These are phyloP conservation scores for Cucurbitaria berberidis DNA, from an alignment of 2,329 filamentous ascomycete species.

Conservation along the genomic window DNA sequence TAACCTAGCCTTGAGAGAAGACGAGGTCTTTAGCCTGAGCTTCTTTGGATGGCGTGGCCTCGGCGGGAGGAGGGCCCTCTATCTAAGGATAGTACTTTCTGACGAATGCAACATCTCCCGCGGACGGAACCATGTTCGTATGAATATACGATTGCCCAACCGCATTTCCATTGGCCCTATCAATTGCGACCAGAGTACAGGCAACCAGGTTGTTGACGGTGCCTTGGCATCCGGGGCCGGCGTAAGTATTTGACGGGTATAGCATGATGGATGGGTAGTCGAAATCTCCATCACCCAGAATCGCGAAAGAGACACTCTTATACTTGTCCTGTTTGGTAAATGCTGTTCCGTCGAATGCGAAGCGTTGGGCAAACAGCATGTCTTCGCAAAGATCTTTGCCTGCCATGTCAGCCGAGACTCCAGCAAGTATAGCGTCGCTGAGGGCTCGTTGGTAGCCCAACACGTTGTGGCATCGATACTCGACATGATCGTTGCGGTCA, in stretches of 20 bases:
- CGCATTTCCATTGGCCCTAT: not conserved
- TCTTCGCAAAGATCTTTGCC: not conserved
- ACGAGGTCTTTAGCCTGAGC: not conserved
- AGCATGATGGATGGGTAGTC: slow-evolving; percentile 7
- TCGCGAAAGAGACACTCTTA: not conserved
- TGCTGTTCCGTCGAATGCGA: not conserved
- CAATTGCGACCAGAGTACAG: not conserved
- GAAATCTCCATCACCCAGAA: not conserved
- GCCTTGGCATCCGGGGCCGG: not conserved
- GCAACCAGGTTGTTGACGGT: not conserved
- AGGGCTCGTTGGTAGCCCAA: not conserved
- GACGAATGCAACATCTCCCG: slow-evolving; percentile 2
- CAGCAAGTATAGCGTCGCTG: not conserved
- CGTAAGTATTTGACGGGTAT: not conserved
- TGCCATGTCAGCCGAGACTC: not conserved
- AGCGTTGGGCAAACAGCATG: not conserved
- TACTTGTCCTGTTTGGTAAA: slow-evolving; percentile 1
- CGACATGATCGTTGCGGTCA: slow-evolving; percentile 3
- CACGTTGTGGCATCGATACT: slow-evolving; percentile 5
- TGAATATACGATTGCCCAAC: not conserved
- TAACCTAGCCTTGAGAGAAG: not conserved
- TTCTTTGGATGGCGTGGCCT: not conserved
- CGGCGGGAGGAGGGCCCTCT: not conserved
- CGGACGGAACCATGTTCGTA: not conserved
- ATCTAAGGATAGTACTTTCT: slow-evolving; percentile 2